A percentile compares a stretch with the other conserved stretches of the same genome.
These are phyloP conservation scores for Cadophora malorum DNA, from an alignment of 2,329 filamentous ascomycete species.

Conservation along the genomic window DNA sequence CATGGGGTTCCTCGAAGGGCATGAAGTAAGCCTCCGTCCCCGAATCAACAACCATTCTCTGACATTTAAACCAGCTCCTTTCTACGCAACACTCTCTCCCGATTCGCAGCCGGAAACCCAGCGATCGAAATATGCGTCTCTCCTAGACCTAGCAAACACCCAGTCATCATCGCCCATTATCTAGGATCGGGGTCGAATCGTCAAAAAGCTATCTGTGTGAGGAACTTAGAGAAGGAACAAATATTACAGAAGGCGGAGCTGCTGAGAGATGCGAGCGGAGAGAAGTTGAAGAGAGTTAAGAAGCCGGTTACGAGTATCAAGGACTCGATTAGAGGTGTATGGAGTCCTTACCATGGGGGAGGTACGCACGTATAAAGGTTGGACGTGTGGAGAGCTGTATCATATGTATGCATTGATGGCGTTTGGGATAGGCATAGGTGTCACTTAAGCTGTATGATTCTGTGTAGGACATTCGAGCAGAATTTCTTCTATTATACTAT, in stretches of 20 bases:
- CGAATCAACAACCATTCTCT: not conserved
- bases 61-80: slow-evolving; percentile 65
- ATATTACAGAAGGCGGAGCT: slow-evolving; percentile 81
- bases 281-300: slow-evolving; percentile 69
- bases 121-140: slow-evolving; percentile 92
- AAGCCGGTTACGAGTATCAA: slow-evolving; percentile 71
- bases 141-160: slow-evolving; percentile 87
- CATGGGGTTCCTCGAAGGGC: slow-evolving; percentile 88
- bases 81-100: slow-evolving; percentile 75
- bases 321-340: slow-evolving; percentile 71
- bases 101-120: slow-evolving; percentile 82
- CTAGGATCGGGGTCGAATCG: slow-evolving; percentile 74
- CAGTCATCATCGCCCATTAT: slow-evolving; percentile 87
- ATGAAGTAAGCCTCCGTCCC: slow-evolving; percentile 76
- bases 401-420: slow-evolving; percentile 37
- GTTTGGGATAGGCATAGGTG: slow-evolving; percentile 33
- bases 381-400: slow-evolving; percentile 28
- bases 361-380: slow-evolving; percentile 41
- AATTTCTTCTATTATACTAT: not conserved
- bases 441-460: slow-evolving; percentile 18
- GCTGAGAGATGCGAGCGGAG: slow-evolving; percentile 75
- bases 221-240: slow-evolving; percentile 81
- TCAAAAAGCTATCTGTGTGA: slow-evolving; percentile 85
- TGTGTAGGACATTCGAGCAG: not conserved
- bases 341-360: slow-evolving; percentile 72